phyloP scores from a whole-genome alignment of 176 grass and related monocot species.

The Dendrocalamus sinicus region DNA sequence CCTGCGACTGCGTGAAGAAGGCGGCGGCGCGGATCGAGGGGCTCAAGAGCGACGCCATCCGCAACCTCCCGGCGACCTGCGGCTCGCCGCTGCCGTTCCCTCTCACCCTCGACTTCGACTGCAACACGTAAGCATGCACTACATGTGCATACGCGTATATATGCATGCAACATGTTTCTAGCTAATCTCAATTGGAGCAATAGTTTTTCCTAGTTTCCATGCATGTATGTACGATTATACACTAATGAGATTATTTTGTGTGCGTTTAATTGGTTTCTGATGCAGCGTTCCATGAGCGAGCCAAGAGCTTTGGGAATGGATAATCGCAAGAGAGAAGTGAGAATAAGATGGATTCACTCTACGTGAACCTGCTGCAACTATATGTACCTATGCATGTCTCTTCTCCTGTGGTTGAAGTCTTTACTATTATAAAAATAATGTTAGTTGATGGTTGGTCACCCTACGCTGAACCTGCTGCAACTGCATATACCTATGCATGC shows the following conservation, averaged over 20 bases:
- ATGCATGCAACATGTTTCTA: no score
- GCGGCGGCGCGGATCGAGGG: slow-evolving; percentile 35
- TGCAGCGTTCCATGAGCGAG: slow-evolving; percentile 27
- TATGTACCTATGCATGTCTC: background rate
- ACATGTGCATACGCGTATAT: background rate
- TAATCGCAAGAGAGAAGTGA: background rate
- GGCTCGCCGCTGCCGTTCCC: slow-evolving; percentile 58
- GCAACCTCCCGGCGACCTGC: slow-evolving; percentile 44
- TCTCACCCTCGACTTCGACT: slow-evolving; percentile 53
- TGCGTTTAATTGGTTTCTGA: slow-evolving; percentile 1
- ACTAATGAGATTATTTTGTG: background rate
- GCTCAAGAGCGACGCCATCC: slow-evolving; percentile 47
- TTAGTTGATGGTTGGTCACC: no score
- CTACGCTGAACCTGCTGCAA: background rate
- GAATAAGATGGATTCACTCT: background rate
- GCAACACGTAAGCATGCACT: slow-evolving; percentile 44
- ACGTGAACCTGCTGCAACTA: background rate
- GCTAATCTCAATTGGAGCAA: no score
- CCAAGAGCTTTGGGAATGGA: background rate
- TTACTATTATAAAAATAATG: no score
- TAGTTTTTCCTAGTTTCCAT: background rate
- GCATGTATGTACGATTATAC: background rate
- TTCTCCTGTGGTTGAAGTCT: background rate
- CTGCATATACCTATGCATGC: background rate
- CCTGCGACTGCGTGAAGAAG: slow-evolving; percentile 69